Evolutionary conservation across 345 rosid genomes (phyloP).

Genomic region (Aethionema arabicum): DNA sequence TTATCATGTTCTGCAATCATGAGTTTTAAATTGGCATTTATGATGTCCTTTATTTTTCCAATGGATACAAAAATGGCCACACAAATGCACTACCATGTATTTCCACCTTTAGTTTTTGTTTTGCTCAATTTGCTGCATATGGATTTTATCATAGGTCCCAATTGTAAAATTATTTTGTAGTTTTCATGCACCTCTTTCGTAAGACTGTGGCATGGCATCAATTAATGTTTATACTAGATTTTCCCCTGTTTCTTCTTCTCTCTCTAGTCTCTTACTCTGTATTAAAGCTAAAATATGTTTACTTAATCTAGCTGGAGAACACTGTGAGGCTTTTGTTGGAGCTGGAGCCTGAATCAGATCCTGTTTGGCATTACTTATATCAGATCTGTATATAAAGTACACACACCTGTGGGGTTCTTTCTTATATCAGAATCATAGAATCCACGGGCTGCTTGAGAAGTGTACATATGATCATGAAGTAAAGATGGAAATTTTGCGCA

Average conservation of each 20-base stretch:
- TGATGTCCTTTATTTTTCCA: not conserved
- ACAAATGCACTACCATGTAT: no score
- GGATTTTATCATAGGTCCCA: constrained; percentile 15
- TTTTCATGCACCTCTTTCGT: constrained; percentile 15
- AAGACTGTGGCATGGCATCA: constrained; percentile 1
- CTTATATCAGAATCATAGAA: constrained; percentile 74
- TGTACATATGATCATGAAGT: constrained; percentile 91
- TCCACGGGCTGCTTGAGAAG: constrained; percentile 92
- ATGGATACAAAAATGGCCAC: not conserved
- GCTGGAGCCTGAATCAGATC: constrained; percentile 97
- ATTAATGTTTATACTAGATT: constrained; percentile 1
- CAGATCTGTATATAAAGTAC: constrained; percentile 17
- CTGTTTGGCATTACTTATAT: constrained; percentile 93
- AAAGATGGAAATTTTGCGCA: constrained; percentile 75
- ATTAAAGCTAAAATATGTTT: constrained; percentile 11
- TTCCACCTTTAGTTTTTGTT: not conserved
- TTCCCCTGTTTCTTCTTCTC: constrained; percentile 1
- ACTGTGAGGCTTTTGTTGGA: constrained; percentile 93
- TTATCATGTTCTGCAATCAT: not conserved
- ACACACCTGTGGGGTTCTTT: constrained; percentile 28
- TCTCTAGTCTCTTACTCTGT: constrained; percentile 10
- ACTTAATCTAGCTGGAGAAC: constrained; percentile 77
- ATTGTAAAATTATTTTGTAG: not conserved
- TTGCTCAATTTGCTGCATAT: constrained; percentile 22
- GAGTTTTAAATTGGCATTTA: no score